A percentile compares a stretch with the other conserved stretches of the same genome.
Conservation (phyloP, 345 rosid species). For the Bretschneidera sinensis region DNA sequence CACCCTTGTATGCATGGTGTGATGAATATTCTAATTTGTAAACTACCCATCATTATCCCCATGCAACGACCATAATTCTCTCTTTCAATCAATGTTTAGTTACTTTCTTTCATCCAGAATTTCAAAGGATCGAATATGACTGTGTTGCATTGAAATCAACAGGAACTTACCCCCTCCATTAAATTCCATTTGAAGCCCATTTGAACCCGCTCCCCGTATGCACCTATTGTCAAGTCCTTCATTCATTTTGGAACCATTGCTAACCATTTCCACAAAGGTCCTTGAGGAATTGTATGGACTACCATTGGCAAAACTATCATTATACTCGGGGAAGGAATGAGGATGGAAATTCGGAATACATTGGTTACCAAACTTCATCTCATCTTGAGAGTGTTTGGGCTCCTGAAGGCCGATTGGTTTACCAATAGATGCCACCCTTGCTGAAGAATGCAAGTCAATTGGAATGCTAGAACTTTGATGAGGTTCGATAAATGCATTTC, state of each 20-base stretch:
- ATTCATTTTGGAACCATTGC: constrained; percentile 37
- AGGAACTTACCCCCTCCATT: constrained; percentile 50
- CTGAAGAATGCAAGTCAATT: constrained; percentile 53
- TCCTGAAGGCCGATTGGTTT: constrained; percentile 50
- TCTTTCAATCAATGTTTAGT: too few species aligned
- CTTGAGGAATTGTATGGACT: constrained; percentile 45
- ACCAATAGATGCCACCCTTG: constrained; percentile 50
- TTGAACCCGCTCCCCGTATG: constrained; percentile 38
- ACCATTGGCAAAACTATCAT: constrained; percentile 50
- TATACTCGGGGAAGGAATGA: constrained; percentile 73
- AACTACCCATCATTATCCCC: constrained; percentile 6
- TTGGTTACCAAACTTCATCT: constrained; percentile 45
- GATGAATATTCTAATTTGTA: background rate
- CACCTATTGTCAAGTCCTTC: constrained; percentile 55
- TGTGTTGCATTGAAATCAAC: constrained; percentile 12
- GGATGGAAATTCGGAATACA: constrained; percentile 55
- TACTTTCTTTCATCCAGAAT: too few species aligned
- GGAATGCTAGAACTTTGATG: constrained; percentile 65
- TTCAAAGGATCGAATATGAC: constrained; percentile 13
- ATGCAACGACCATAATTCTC: too few species aligned
- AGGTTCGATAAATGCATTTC: constrained; percentile 51
- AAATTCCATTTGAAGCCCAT: constrained; percentile 46
- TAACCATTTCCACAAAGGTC: constrained; percentile 36
- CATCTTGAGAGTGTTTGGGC: constrained; percentile 45
- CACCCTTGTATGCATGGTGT: background rate